Evolutionary conservation across 306 rosid species (phyloP).

Genomic region (Cercis canadensis): DNA sequence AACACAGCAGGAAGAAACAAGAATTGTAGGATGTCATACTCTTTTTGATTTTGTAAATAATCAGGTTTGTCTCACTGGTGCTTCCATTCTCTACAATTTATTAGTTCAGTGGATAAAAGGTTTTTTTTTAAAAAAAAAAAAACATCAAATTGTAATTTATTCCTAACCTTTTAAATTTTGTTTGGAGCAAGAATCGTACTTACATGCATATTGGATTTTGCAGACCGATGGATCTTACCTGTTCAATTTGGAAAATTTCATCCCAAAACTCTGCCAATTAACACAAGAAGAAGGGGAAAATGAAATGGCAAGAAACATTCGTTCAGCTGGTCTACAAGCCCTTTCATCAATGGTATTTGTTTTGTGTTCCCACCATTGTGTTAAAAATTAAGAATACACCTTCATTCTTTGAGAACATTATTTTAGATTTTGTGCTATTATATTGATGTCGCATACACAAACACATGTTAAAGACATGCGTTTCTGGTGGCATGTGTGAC

Average conservation of each 20-base stretch:
- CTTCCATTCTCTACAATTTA: slow-evolving; percentile 19
- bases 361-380: slow-evolving; percentile 33
- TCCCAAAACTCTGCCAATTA: slow-evolving; percentile 85
- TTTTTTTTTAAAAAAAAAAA: too few species aligned
- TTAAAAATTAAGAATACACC: slow-evolving; percentile 21
- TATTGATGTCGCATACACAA: too few species aligned
- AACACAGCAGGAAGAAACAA: slow-evolving; percentile 85
- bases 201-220: slow-evolving; percentile 34
- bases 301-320: slow-evolving; percentile 56
- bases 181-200: slow-evolving; percentile 16
- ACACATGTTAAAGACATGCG: too few species aligned
- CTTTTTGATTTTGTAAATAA: slow-evolving; percentile 88
- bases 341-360: slow-evolving; percentile 88
- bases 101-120: slow-evolving; percentile 7
- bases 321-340: slow-evolving; percentile 77
- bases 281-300: slow-evolving; percentile 84
- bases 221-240: slow-evolving; percentile 80
- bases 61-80: slow-evolving; percentile 63
- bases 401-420: slow-evolving; percentile 18
- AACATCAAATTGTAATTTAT: too few species aligned
- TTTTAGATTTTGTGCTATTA: slow-evolving; percentile 14
- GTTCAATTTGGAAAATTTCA: slow-evolving; percentile 81
- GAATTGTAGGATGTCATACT: slow-evolving; percentile 82
- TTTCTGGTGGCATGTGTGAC: not conserved
- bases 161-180: slow-evolving; percentile 13